Conservation (phyloP, 176 grass and related monocot species). For the Aegilops speltoides region DNA sequence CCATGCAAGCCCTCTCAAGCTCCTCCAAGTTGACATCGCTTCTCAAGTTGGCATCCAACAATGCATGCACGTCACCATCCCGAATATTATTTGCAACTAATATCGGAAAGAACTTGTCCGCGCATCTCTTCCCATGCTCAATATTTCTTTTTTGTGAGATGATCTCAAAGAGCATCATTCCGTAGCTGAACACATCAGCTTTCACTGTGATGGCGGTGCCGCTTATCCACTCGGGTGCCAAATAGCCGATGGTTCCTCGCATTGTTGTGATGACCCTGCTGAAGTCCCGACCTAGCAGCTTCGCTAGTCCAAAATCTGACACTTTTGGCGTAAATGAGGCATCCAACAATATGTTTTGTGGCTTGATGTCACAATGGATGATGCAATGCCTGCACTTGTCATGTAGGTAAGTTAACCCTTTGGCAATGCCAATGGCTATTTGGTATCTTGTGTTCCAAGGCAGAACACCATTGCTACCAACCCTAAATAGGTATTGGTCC, state of each 20-base stretch:
- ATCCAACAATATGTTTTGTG: not conserved
- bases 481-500: not conserved
- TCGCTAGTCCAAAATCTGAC: constrained; percentile 3
- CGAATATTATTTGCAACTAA: not conserved
- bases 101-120: not conserved
- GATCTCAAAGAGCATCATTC: not conserved
- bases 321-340: constrained; percentile 15
- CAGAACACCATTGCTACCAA: not conserved
- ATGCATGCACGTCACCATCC: not conserved
- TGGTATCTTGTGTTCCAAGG: constrained; percentile 22
- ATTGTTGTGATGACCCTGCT: too few species aligned
- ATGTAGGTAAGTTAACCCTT: constrained; percentile 35
- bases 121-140: not conserved
- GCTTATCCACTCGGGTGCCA: not conserved
- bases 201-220: not conserved
- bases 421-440: constrained; percentile 24
- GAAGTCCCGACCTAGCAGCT: not conserved
- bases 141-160: not conserved
- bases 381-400: constrained; percentile 34
- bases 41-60: not conserved
- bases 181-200: not conserved
- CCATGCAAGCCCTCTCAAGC: not conserved
- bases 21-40: not conserved
- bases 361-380: constrained; percentile 37
- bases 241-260: not conserved